A percentile compares a stretch with the other conserved stretches of the same genome.
phyloP scores from a whole-genome alignment of 148 eudicot species.

The Bassia scoparia region DNA sequence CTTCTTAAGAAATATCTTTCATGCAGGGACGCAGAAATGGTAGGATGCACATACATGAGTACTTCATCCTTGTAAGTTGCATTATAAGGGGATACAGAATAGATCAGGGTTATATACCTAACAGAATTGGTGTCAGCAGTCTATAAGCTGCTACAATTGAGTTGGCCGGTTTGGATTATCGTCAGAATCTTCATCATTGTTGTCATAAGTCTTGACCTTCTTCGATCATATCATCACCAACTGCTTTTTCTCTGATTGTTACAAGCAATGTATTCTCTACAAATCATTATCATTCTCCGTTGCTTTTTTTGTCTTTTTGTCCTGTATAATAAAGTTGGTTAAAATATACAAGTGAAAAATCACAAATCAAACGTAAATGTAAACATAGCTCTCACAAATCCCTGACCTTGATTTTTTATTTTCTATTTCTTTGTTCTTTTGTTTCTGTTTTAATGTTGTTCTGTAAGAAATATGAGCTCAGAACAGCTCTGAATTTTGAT shows the following conservation, averaged over 20 bases:
- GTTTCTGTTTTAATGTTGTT: not conserved
- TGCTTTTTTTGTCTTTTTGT: slow-evolving; percentile 18
- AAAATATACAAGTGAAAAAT: not conserved
- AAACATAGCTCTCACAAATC: not conserved
- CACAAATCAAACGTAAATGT: not conserved
- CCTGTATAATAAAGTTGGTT: slow-evolving; percentile 9
- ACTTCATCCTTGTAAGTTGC: too few relatives aligned
- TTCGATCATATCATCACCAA: slow-evolving; percentile 38
- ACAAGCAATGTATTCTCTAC: slow-evolving; percentile 47
- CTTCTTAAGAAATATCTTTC: not conserved
- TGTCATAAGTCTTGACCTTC: slow-evolving; percentile 39
- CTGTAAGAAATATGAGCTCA: too few relatives aligned
- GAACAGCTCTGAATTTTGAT: too few relatives aligned
- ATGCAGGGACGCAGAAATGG: not conserved
- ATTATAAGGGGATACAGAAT: not conserved
- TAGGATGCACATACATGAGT: not conserved
- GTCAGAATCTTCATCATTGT: slow-evolving; percentile 40
- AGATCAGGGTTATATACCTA: slow-evolving; percentile 36
- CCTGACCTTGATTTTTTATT: too few relatives aligned
- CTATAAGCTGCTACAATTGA: slow-evolving; percentile 61
- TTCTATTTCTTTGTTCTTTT: not conserved
- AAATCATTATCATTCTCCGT: slow-evolving; percentile 43
- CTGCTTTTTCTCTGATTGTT: slow-evolving; percentile 34
- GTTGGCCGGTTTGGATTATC: slow-evolving; percentile 53
- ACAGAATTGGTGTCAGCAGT: slow-evolving; percentile 69